Base-by-base conservation (phyloP, 2,329 filamentous ascomycete species). In the Diaporthe vaccinii region DNA sequence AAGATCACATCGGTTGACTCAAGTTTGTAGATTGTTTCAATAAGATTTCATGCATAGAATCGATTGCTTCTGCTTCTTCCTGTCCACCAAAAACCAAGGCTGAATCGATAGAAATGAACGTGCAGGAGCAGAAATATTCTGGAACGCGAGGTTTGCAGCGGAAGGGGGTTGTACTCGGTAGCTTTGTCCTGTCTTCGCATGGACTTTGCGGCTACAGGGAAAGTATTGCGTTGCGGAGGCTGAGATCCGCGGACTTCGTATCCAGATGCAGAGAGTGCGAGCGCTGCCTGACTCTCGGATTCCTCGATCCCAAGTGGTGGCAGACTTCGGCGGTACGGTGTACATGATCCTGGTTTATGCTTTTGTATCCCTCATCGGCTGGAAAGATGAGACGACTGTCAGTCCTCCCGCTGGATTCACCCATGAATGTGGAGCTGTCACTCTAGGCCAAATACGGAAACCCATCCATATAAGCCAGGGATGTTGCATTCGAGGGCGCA, bases 381-480 rank as follows among this genome's bases (percentile, higher is more conserved):
- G 46, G 49, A 69, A 55, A 55, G 25, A 55, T 69, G 49, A 69
- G 65, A 69, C 49, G 65, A 69, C 34, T 41, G 46, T 6, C 62
- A 55, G 9, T 34, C 46, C 46, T 34, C 65, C 17, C 41, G n/a
- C 34, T 55, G 22, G 65, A 49, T 55, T 25, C 4, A 69, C 65
- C 65, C 65, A 69, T 69, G 65, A 10, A 69, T n/a, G 34, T 41
- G 34, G 65, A 69, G 49, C 65, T 69, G 65, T 69, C 49, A 69
- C 49, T 22, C 65, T 55, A 69, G 39, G 65, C 65, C 65, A 49
- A 14, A 69, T 55, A 4, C n/a, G 65, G 65, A 4, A 69, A 69
- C 14, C 15, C 49, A 69, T 69, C 65, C 65, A 39, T 68, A 68
- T 41, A 53, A 53, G 65, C 53, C 65, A 25, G 20, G 22, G 28